Conservation (phyloP, 306 rosid species). For the Quercus agrifolia region DNA sequence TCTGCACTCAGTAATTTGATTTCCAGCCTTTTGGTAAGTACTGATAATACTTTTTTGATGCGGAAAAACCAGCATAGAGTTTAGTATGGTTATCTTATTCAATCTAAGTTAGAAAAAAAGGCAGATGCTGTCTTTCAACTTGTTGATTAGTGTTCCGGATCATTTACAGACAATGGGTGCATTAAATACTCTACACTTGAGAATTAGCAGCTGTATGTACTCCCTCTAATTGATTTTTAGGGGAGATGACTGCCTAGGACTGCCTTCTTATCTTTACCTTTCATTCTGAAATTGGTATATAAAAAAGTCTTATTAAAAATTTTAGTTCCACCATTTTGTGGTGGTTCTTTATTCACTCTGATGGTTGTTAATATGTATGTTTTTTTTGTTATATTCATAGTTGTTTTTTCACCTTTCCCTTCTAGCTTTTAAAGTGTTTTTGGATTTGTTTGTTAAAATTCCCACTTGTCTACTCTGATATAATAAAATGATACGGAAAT, state of each 20-base stretch:
- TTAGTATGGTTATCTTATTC: too few species aligned
- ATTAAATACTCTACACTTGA: not conserved
- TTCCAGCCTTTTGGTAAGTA: not conserved
- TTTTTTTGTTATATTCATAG: too few species aligned
- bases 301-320: not conserved
- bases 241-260: not conserved
- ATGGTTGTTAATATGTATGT: not conserved
- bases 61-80: too few species aligned
- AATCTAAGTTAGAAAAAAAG: too few species aligned
- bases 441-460: not conserved
- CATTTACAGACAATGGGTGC: not conserved
- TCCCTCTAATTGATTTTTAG: not conserved
- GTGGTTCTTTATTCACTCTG: not conserved
- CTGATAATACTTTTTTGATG: too few species aligned
- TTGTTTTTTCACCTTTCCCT: not conserved
- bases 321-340: not conserved
- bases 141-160: too few species aligned
- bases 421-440: not conserved
- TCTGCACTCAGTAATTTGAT: not conserved
- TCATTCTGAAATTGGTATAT: not conserved
- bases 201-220: not conserved
- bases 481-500: not conserved
- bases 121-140: too few species aligned
- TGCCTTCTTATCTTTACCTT: not conserved
- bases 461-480: not conserved